Evolutionary conservation across 2,329 filamentous ascomycete species (phyloP).

Genomic region (Arachnomyces sp.): DNA sequence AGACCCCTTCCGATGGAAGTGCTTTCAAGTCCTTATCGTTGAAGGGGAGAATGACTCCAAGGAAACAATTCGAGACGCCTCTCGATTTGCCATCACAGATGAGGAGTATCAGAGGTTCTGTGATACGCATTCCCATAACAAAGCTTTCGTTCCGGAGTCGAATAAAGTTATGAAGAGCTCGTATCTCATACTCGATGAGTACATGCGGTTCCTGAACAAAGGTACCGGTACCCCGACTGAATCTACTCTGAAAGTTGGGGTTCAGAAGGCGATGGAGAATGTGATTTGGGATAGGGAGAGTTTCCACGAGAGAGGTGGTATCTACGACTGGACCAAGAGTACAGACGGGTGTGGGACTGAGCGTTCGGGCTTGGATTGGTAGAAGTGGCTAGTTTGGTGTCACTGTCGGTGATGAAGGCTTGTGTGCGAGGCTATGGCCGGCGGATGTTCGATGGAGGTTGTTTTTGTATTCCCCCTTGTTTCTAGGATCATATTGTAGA

Average conservation of each 20-base stretch:
- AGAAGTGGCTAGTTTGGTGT: too few species aligned
- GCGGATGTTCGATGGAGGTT: too few species aligned
- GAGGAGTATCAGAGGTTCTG: slow-evolving; percentile 44
- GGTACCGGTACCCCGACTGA: slow-evolving; percentile 27
- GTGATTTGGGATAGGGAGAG: slow-evolving; percentile 42
- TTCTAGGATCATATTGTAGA: too few species aligned
- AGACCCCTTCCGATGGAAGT: slow-evolving; percentile 48
- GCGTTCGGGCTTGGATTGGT: too few species aligned
- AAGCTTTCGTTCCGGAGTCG: slow-evolving; percentile 42
- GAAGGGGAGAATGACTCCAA: slow-evolving; percentile 46
- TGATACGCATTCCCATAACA: slow-evolving; percentile 33
- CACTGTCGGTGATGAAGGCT: too few species aligned
- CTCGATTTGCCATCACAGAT: slow-evolving; percentile 40
- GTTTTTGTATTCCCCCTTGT: too few species aligned
- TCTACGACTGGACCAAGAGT: slow-evolving; percentile 43
- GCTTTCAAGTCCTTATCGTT: slow-evolving; percentile 49
- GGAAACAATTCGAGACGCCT: slow-evolving; percentile 34
- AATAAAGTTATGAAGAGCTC: slow-evolving; percentile 46
- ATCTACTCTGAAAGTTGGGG: slow-evolving; percentile 42
- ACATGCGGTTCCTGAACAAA: slow-evolving; percentile 44
- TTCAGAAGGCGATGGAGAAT: slow-evolving; percentile 37
- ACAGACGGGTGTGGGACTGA: not conserved
- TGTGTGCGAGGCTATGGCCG: too few species aligned
- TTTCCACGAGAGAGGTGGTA: slow-evolving; percentile 39
- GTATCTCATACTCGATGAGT: slow-evolving; percentile 49